Evolutionary conservation across 306 rosid species (phyloP).

Genomic region (Trifolium dubium): DNA sequence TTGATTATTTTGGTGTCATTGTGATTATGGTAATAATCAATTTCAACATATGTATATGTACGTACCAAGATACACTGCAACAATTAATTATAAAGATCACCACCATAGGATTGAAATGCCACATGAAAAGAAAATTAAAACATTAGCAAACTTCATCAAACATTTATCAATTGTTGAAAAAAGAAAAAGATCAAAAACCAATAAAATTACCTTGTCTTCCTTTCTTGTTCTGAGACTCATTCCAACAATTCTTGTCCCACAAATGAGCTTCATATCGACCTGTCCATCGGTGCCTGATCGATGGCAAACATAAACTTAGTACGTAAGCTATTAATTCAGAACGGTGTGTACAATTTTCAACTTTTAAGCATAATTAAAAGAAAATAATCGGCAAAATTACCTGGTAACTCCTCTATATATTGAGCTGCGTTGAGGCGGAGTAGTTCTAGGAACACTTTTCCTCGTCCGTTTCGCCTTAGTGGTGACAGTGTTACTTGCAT

Average conservation of each 20-base stretch:
- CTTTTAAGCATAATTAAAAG: no score
- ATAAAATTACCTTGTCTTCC: constrained; percentile 78
- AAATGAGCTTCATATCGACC: constrained; percentile 93
- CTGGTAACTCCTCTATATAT: constrained; percentile 86
- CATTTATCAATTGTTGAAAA: not conserved
- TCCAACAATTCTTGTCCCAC: constrained; percentile 98
- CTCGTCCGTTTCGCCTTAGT: constrained; percentile 68
- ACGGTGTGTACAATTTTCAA: no score
- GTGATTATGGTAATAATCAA: not conserved
- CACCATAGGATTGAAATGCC: constrained; percentile 36
- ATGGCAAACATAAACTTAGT: not conserved
- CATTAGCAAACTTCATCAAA: not conserved
- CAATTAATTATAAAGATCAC: not conserved
- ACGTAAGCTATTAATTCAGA: not conserved
- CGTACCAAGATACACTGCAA: constrained; percentile 82
- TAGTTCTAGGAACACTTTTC: constrained; percentile 68
- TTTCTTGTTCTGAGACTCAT: constrained; percentile 88
- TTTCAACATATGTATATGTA: not conserved
- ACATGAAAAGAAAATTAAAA: not conserved
- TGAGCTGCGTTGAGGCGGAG: constrained; percentile 80
- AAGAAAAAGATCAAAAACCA: not conserved
- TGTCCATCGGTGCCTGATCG: constrained; percentile 70
- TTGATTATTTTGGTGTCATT: not conserved
- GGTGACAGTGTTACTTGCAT: constrained; percentile 12
- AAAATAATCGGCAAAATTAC: constrained; percentile 13